Conservation (phyloP, 805 yeast genomes). For the Zygosaccharomyces bisporus region DNA sequence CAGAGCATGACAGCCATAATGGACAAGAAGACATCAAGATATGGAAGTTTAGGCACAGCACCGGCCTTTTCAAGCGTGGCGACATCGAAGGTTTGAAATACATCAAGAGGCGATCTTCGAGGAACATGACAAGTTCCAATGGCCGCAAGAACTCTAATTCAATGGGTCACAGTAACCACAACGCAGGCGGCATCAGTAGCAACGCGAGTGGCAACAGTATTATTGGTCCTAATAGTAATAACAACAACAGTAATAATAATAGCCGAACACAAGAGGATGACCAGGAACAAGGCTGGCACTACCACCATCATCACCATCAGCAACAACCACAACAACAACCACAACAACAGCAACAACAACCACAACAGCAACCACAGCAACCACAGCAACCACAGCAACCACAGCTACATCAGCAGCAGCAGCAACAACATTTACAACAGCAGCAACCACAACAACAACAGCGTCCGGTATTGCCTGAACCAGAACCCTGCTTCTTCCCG, state of each 20-base stretch:
- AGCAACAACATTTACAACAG: constrained; percentile 9
- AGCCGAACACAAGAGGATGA: constrained; percentile 39
- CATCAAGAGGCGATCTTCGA: constrained; percentile 70
- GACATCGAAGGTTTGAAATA: constrained; percentile 67
- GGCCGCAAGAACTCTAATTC: constrained; percentile 17
- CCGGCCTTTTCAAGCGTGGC: constrained; percentile 75
- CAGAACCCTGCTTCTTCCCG: neutral
- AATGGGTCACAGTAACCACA: neutral
- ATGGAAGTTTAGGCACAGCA: constrained; percentile 91
- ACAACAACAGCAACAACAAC: constrained; percentile 12
- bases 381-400: constrained; percentile 11
- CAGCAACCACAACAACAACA: constrained; percentile 11
- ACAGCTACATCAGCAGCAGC: constrained; percentile 9
- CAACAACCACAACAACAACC: constrained; percentile 36
- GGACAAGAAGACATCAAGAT: constrained; percentile 25
- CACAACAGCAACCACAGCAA: constrained; percentile 11
- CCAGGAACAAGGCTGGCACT: constrained; percentile 34
- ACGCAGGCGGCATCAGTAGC: constrained; percentile 19
- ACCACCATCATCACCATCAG: constrained; percentile 9
- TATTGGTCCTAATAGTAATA: constrained; percentile 7
- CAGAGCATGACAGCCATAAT: constrained; percentile 6
- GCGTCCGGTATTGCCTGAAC: constrained; percentile 9
- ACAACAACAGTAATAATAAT: constrained; percentile 7
- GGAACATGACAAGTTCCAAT: constrained; percentile 25
- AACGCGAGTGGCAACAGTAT: constrained; percentile 10